Percentiles rank a stretch among this genome's conserved stretches.
Evolutionary conservation across 106 monocot genomes (phyloP).

Genomic region (Gastrodia elata): DNA sequence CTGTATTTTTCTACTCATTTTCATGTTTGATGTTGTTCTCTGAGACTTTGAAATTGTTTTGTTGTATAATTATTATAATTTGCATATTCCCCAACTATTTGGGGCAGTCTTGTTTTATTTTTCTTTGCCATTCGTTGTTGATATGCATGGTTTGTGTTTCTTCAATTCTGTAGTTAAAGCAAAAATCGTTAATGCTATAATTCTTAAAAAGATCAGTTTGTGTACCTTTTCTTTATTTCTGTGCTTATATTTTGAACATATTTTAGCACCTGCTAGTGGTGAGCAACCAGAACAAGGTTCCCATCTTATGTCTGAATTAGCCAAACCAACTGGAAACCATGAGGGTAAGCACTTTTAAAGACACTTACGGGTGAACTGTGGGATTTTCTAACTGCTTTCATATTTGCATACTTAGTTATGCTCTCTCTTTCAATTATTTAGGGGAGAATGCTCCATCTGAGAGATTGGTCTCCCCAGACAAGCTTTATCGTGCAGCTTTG

Average conservation of each 20-base stretch:
- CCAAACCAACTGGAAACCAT: constrained; percentile 17
- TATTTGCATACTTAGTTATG: constrained; percentile 29
- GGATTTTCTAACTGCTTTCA: constrained; percentile 8
- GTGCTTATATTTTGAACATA: background rate
- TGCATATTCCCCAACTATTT: background rate
- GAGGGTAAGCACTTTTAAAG: constrained; percentile 62
- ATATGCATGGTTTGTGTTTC: background rate
- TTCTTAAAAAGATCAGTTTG: background rate
- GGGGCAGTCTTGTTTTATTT: background rate
- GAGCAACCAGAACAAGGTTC: constrained; percentile 15
- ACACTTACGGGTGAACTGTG: constrained; percentile 23
- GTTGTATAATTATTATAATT: background rate
- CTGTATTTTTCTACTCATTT: background rate
- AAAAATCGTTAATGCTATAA: background rate
- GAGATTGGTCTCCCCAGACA: constrained; percentile 87
- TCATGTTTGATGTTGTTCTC: background rate
- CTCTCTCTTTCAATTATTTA: constrained; percentile 40
- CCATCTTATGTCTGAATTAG: constrained; percentile 14
- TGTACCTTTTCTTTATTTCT: background rate
- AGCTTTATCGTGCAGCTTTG: constrained; percentile 70
- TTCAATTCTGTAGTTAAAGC: background rate
- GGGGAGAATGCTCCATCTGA: constrained; percentile 82
- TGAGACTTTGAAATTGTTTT: background rate
- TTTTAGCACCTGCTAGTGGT: background rate
- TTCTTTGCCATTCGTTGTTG: background rate